Base-by-base conservation (phyloP, 169 alveolate species). In the Theileria sp. region DNA sequence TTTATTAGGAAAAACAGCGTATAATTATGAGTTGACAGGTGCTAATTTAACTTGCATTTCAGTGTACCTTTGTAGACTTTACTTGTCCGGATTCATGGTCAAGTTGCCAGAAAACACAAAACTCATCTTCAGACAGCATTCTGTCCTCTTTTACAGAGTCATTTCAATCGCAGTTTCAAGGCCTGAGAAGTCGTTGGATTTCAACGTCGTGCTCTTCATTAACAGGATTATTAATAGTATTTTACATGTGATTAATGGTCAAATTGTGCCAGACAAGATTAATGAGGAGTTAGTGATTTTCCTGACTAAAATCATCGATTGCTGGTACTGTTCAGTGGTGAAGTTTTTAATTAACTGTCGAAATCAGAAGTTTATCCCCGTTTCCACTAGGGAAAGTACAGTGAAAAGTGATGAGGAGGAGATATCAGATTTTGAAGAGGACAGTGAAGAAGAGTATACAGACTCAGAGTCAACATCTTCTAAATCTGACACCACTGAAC, bases 271-370 rank as follows among this genome's bases (percentile, higher is more conserved):
- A 0, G 86, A 38, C 13, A 25, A 23, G 8, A 19, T 32, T 8
- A 28, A 32, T 44, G 67, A 25, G 30, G 13, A 49, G 3, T 61
- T 64, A 17, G 32, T 83, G 13, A 32, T 44, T 21, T 77, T 77
- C 23, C 8, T 74, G 21, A 70, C 76, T 10, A 77, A 69, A 78
- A 67, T 83, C 15, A 58, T 83, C 30, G 86, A 83, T 65, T 64
- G 77, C 70, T 83, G 89, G 89, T 83, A 83, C 58, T 76, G 82
- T 28, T 68, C 79, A 36, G 21, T 83, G 75, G 82, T 83, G 15
- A 58, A 51, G 21, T n/a, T 30, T 36, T 30, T 83, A 0, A 75
- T 83, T 68, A 36, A 32, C 0, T 23, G 30, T n/a, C 44, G 85
- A 34, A 77, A 38, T 62, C 36, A 73, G 21, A 76, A 50, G 60